phyloP scores from a whole-genome alignment of 1,284 basidiomycete species.

The Inonotus hispidus region DNA sequence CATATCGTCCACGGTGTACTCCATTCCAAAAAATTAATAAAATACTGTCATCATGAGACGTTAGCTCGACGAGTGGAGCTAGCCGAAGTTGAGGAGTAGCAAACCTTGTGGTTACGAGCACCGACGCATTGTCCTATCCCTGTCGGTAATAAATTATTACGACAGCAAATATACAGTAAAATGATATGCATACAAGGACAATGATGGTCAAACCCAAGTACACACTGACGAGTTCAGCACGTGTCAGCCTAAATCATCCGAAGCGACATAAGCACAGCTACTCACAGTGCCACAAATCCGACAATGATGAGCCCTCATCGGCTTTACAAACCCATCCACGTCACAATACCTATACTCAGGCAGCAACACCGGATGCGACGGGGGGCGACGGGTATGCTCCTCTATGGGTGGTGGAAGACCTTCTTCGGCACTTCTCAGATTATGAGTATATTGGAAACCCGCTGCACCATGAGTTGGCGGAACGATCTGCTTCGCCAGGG shows the following conservation, averaged over 20 bases:
- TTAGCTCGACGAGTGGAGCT: not conserved
- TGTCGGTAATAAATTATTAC: conserved; percentile 22
- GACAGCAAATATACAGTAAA: not conserved
- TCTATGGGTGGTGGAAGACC: conserved; percentile 16
- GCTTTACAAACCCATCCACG: conserved; percentile 56
- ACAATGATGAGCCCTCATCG: conserved; percentile 73
- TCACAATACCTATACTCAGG: conserved; percentile 57
- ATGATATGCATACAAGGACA: conserved; percentile 47
- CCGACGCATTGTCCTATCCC: conserved; percentile 84
- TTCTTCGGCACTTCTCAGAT: not conserved
- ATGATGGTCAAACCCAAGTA: conserved; percentile 74
- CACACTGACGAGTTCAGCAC: conserved; percentile 39
- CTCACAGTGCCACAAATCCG: conserved; percentile 62
- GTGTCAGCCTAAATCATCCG: not conserved
- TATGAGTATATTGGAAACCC: not conserved
- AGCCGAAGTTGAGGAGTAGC: not conserved
- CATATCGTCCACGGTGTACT: conserved; percentile 51
- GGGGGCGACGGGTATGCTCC: conserved; percentile 32
- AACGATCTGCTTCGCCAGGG: conserved; percentile 4
- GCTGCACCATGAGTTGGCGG: not conserved
- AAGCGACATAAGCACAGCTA: conserved; percentile 14
- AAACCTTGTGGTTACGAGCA: conserved; percentile 70
- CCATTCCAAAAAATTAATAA: conserved; percentile 66
- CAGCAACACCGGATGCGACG: conserved; percentile 42
- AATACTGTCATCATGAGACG: conserved; percentile 42